Percentiles rank a stretch among this genome's conserved stretches.
Evolutionary conservation across 2,329 filamentous ascomycete genomes (phyloP).

Genomic region (Botryotinia globosa): DNA sequence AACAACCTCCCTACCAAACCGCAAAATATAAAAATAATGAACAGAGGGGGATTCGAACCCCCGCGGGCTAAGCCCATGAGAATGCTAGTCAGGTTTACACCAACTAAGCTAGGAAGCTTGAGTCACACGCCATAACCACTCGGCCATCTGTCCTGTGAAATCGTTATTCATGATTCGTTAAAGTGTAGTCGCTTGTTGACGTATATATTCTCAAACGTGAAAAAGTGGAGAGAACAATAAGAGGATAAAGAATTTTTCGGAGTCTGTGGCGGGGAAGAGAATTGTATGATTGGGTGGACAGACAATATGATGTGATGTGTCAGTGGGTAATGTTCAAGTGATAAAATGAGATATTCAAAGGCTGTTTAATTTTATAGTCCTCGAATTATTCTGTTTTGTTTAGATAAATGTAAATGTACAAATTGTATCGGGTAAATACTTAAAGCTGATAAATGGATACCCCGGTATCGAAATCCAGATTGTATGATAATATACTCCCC

Average conservation of each 20-base stretch:
- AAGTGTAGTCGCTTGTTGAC: fast-evolving
- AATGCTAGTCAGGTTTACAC: background rate
- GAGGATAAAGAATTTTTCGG: background rate
- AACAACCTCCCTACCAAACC: background rate
- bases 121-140: constrained; percentile 23
- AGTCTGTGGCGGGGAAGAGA: background rate
- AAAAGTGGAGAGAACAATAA: background rate
- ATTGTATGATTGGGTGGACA: background rate
- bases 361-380: background rate
- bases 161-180: background rate
- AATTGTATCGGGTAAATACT: background rate
- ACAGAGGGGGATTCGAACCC: constrained; percentile 23
- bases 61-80: constrained; percentile 19
- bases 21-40: background rate
- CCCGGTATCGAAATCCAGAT: background rate
- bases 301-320: background rate
- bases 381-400: background rate
- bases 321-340: background rate
- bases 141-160: background rate
- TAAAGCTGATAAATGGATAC: background rate
- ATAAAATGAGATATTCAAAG: background rate
- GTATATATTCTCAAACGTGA: fast-evolving
- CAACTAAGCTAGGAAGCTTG: constrained; percentile 16
- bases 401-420: background rate
- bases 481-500: background rate